Base-by-base conservation (phyloP, 2,329 filamentous ascomycete species). In the Penicillium sp. region DNA sequence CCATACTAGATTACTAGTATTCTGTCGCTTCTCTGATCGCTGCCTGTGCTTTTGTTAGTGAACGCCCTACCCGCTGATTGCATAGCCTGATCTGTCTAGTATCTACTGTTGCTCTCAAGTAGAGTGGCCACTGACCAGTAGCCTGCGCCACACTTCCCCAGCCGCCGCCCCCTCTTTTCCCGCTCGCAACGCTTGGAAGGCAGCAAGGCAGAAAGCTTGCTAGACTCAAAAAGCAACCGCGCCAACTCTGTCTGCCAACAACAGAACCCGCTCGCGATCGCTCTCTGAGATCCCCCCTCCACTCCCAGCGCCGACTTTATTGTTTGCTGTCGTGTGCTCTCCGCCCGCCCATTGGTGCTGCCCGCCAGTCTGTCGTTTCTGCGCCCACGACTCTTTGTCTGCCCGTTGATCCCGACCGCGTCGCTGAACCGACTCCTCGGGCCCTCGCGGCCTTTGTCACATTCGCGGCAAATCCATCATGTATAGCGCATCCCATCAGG, bases 401-500 rank as follows among this genome's bases (percentile, higher is more conserved):
- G 60, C 55, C 60, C 46, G 55, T 50, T 47, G 23, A 16, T 16
- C 49, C 60, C 62, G 47, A 58, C 55, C 62, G 69, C 67, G 66
- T 64, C 60, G 58, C 59, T 61, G 61, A 64, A 70, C 69, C 68
- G 69, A 66, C 63, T 63, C 63, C 60, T 35, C 42, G 46, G 64
- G 62, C 65, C 64, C 66, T 64, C 66, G 66, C 68, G 63, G 65
- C 64, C 62, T 57, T 63, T 62, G 59, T 57, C 59, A 63, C 61
- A 62, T 68, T 64, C 61, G 52, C 52, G 48, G 63, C 60, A 61
- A 60, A 65, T 33, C 63, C 66, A 68, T 66, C 66, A 78, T 79
- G 73, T 79, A 79, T 71, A 73, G 74, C 68, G 71, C 75, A 55
- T 68, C 74, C 64, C 74, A 76, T 60, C 71, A 74, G 50, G 66